Percentiles rank a stretch among this genome's conserved stretches.
These are phyloP conservation scores for Chrysoporthe cubensis DNA, from an alignment of 2,329 filamentous ascomycete genomes.

Conservation along the genomic window DNA sequence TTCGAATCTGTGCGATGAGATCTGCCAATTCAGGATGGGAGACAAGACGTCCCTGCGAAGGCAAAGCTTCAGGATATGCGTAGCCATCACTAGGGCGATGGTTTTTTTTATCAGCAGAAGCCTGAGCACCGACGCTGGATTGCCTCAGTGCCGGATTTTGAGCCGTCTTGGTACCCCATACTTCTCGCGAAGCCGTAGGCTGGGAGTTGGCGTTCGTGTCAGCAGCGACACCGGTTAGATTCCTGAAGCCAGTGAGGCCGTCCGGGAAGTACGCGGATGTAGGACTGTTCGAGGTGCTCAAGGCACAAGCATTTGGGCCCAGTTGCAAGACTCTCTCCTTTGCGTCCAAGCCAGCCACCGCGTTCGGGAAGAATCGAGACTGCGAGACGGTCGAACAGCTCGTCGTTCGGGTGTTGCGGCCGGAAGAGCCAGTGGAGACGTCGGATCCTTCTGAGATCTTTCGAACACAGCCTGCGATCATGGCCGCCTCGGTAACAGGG, in stretches of 20 bases:
- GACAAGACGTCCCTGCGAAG: neutral
- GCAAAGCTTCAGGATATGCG: neutral
- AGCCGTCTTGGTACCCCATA: neutral
- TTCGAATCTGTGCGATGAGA: neutral
- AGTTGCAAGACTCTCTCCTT: neutral
- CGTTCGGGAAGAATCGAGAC: conserved; percentile 4
- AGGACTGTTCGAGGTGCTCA: neutral
- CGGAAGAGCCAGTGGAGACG: neutral
- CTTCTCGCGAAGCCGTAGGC: neutral
- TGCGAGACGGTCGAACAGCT: conserved; percentile 1
- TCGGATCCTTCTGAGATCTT: neutral
- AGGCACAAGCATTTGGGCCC: too few species aligned
- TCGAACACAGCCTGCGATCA: neutral
- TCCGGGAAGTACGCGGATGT: neutral
- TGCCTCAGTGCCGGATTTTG: neutral
- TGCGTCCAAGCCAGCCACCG: neutral
- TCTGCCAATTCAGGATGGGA: neutral
- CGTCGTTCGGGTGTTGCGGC: neutral
- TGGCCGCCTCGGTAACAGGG: neutral
- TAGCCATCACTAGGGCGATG: neutral
- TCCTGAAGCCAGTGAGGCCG: neutral
- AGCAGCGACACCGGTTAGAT: neutral
- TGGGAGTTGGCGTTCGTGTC: neutral
- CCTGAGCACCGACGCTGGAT: neutral
- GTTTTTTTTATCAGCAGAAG: neutral